Base-by-base conservation (phyloP, 345 rosid species). In the Eutrema japonicum region DNA sequence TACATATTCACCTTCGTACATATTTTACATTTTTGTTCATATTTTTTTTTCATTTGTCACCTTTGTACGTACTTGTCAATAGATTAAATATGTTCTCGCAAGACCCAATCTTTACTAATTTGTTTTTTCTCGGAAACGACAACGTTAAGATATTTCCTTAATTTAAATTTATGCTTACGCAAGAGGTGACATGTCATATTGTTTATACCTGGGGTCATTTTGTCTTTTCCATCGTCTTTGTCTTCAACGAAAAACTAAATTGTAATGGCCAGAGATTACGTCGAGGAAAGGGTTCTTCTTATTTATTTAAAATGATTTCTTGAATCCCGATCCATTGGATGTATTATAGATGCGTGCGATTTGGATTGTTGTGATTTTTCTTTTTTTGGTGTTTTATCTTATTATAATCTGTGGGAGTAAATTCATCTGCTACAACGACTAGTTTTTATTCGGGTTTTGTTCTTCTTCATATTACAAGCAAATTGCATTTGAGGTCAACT, bases 321-420 rank as follows among this genome's bases (percentile, higher is more conserved):
- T 59, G 73, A 74, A 58, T 50, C 33, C 59, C 68, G 73, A 74
- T 66, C 78, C 73, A 58, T 42, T 50, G 54, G 73, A 66, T 74
- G 37, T 22, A 22, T 41, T 74, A 50, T 41, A 49, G 72, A 56
- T 66, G 49, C 61, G 61, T 66, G 54, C 67, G 16, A 59, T 50
- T 74, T 74, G 73, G 73, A 66, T 50, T 67, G 54, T 61, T 58
- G 22, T 66, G 72, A 48, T 66, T 26, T 30, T 0, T 3, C 4
- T 0, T 26, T 27, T 27, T 11, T 14, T 8, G 8, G 10, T 18
- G 4, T 8, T 64, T 22, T 53, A 26, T 49, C 14, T 35, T 54
- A 54, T 45, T 46, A 64, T 43, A 62, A 16, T 18, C 9, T 33
- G 8, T 63, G 42, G 70, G 3, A 22, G 64, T 63, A 53, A 62